Percentiles rank a stretch among this genome's conserved stretches.
Evolutionary conservation across 2,329 filamentous ascomycete genomes (phyloP).

Genomic region (Zelopaecilomyces penicillatus): DNA sequence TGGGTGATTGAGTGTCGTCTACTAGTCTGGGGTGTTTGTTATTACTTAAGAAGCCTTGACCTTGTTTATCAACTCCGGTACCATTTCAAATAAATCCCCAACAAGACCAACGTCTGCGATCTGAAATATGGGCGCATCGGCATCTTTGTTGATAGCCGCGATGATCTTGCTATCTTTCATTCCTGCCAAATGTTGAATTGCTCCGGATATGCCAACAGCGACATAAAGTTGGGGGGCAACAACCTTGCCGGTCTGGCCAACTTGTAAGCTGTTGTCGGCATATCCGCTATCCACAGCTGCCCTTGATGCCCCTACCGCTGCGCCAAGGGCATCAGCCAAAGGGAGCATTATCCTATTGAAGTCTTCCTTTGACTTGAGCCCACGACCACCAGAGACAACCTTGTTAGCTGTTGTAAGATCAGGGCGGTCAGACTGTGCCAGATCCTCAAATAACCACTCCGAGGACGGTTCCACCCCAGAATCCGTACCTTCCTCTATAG

Average conservation of each 20-base stretch:
- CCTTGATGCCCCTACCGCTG: slow-evolving; percentile 90
- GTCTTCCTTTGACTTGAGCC: slow-evolving; percentile 95
- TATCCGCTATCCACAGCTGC: slow-evolving; percentile 96
- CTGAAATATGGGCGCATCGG: slow-evolving; percentile 96
- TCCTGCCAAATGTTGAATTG: slow-evolving; percentile 94
- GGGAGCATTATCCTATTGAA: slow-evolving; percentile 91
- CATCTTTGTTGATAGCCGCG: slow-evolving; percentile 96
- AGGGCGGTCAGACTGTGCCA: slow-evolving; percentile 87
- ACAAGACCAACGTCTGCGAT: slow-evolving; percentile 93
- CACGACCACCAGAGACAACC: slow-evolving; percentile 89
- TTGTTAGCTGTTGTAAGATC: slow-evolving; percentile 82
- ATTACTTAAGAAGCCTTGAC: slow-evolving; percentile 50
- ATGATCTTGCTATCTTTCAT: slow-evolving; percentile 99
- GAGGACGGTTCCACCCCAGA: slow-evolving; percentile 65
- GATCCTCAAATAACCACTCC: slow-evolving; percentile 90
- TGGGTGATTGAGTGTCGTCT: slow-evolving; percentile 25
- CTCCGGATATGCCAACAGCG: slow-evolving; percentile 90
- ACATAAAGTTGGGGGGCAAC: slow-evolving; percentile 94
- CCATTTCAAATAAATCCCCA: slow-evolving; percentile 90
- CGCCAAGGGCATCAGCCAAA: slow-evolving; percentile 83
- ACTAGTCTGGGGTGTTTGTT: slow-evolving; percentile 15
- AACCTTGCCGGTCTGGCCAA: slow-evolving; percentile 97
- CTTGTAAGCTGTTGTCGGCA: slow-evolving; percentile 95
- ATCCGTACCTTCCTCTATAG: slow-evolving; percentile 74
- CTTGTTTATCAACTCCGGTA: slow-evolving; percentile 94